Evolutionary conservation across 208 protist genomes (phyloP).

Genomic region (Leishmania guyanensis): DNA sequence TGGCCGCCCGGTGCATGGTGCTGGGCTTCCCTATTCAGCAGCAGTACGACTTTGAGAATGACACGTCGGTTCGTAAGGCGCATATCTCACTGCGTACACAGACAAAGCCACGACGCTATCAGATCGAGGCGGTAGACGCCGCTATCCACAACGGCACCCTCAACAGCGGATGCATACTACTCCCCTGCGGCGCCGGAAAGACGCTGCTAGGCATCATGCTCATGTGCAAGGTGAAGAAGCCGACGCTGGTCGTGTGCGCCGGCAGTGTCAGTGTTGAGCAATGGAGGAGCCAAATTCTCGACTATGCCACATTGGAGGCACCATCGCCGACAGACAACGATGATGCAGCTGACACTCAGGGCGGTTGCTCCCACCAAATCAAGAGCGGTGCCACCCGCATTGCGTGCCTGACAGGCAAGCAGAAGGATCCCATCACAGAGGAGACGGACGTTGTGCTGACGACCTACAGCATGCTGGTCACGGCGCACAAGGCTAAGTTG

Average conservation of each 20-base stretch:
- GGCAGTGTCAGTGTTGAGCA: conserved; percentile 96
- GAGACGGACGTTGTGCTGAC: conserved; percentile 96
- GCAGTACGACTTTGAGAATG: conserved; percentile 84
- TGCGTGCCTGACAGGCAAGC: conserved; percentile 91
- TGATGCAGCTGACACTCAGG: not conserved
- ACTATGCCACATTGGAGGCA: conserved; percentile 81
- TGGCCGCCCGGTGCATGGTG: conserved; percentile 71
- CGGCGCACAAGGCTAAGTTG: conserved; percentile 57
- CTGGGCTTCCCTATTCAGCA: conserved; percentile 84
- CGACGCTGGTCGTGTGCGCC: conserved; percentile 95
- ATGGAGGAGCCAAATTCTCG: conserved; percentile 95
- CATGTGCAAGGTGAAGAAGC: conserved; percentile 95
- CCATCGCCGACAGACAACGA: conserved; percentile 12
- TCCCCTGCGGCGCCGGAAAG: conserved; percentile 99
- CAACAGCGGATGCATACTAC: conserved; percentile 97
- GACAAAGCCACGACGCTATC: conserved; percentile 80
- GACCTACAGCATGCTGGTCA: conserved; percentile 99
- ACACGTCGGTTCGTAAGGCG: conserved; percentile 59
- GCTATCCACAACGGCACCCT: conserved; percentile 56
- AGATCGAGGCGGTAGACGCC: conserved; percentile 83
- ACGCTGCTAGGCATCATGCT: conserved; percentile 99
- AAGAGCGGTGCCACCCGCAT: conserved; percentile 71
- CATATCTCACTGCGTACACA: conserved; percentile 71
- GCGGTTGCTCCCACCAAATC: conserved; percentile 7
- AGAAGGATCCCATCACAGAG: conserved; percentile 90